Evolutionary conservation across 2,329 filamentous ascomycete species (phyloP), one percentile per base, ranked within the genome.

Genomic region (Diaporthe helianthi): DNA sequence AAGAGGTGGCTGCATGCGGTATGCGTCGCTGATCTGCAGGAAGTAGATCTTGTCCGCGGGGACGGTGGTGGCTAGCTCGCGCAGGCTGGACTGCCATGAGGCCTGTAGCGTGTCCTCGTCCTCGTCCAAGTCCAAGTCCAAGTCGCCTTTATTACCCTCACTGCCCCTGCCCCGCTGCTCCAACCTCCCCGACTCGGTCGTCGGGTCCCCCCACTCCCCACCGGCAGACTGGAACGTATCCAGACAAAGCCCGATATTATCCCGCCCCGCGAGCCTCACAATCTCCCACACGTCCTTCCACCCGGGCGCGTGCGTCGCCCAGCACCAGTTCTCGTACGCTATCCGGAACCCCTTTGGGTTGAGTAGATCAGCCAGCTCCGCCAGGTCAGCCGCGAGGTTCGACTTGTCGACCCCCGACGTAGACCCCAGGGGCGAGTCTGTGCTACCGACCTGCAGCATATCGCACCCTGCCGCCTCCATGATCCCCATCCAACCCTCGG

Each of bases 311-410:
- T 89, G 86, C 0, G 91, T 92, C 0, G 89, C 89, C 92, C 92
- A 94, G 79, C 91, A 93, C 91, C 91, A 94, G 76, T 94, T 93
- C 79, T 94, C 92, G 73, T 94, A 94, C 0, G 91, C 91, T 22
- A 94, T 80, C 8, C 86, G 84, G 76, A 89, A 87, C 0, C 84
- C 83, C 55, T 87, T 83, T 26, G 82, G 76, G 0, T 85, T 85
- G 1, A 92, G 82, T 64, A 91, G 79, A 67, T 92, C 89, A 2
- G 87, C 89, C 8, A 94, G 81, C 68, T 89, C 83, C 1, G 83
- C 83, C 0, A 94, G 82, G 73, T 94, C 91, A 0, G 78, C 75
- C 0, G 90, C 86, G 24, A 92, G 83, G 10, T 83, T 80, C 1
- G 81, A 80, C 7, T 83, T 79, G 7, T 85, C 81, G n/a, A n/a